Conservation (phyloP, 176 grass and related monocot genomes). For the Ensete ventricosum region DNA sequence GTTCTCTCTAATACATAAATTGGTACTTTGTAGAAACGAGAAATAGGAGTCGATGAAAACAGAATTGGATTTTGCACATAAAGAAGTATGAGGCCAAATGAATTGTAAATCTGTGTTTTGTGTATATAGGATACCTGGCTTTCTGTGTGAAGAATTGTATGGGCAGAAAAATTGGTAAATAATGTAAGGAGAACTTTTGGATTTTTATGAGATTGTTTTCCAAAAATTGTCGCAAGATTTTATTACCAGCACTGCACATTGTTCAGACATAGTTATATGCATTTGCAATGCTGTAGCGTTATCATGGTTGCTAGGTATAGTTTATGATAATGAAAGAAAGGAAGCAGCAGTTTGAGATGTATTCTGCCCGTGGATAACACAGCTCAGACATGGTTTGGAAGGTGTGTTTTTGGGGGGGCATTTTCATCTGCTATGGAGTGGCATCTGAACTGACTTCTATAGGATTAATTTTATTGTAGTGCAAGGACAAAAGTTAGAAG, state of each 20-base stretch:
- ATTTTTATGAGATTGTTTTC: background rate
- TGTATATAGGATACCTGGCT: background rate
- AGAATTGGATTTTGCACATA: background rate
- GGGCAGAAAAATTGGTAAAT: background rate
- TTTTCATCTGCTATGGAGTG: too few species aligned
- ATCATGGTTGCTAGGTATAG: background rate
- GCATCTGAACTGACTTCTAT: too few species aligned
- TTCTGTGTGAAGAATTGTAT: background rate
- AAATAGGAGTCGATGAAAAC: background rate
- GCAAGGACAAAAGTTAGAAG: too few species aligned
- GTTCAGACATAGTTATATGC: background rate
- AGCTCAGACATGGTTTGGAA: background rate
- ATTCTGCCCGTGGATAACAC: background rate
- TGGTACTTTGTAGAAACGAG: background rate
- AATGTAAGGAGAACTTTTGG: background rate
- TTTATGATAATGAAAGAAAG: background rate
- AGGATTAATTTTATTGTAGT: too few species aligned
- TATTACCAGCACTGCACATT: background rate
- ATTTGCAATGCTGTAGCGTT: background rate
- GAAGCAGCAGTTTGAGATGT: background rate
- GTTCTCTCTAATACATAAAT: background rate
- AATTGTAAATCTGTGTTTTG: background rate
- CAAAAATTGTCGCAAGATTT: background rate
- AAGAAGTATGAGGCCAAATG: background rate
- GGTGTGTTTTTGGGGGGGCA: too few species aligned